phyloP scores from a whole-genome alignment of 305 asterid genomes.

The Fraxinus baroniana region DNA sequence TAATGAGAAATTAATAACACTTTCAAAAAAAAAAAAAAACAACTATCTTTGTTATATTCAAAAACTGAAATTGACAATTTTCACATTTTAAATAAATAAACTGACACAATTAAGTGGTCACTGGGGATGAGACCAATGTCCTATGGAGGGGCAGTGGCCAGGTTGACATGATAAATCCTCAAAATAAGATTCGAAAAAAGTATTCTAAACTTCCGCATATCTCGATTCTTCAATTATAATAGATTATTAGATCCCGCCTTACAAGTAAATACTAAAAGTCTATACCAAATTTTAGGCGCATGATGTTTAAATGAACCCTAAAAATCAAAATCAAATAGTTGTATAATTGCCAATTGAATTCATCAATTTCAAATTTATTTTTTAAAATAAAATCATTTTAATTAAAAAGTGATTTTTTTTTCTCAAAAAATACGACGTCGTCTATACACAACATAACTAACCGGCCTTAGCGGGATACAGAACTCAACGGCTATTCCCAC shows the following conservation, averaged over 20 bases:
- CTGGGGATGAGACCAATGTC: not conserved
- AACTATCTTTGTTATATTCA: too few relatives aligned
- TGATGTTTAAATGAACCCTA: too few relatives aligned
- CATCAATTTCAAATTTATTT: not conserved
- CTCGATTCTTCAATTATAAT: not conserved
- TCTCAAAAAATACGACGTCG: not conserved
- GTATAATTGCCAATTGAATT: not conserved
- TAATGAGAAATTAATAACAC: not conserved
- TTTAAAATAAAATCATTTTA: not conserved
- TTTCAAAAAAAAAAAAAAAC: too few relatives aligned
- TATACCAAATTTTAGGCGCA: not conserved
- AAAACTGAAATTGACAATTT: not conserved
- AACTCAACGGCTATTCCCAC: slow-evolving; percentile 17
- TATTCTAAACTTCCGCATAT: not conserved
- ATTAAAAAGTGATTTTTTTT: not conserved
- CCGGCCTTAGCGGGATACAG: slow-evolving; percentile 41
- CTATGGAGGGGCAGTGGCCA: not conserved
- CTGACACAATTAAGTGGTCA: not conserved
- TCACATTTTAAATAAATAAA: too few relatives aligned
- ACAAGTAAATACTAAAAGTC: too few relatives aligned
- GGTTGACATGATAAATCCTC: not conserved
- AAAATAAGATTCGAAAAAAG: too few relatives aligned
- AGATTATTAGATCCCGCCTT: not conserved
- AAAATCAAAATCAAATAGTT: not conserved
- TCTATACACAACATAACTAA: not conserved